Conservation (phyloP, 208 protist genomes). For the Acanthamoeba healyi region DNA sequence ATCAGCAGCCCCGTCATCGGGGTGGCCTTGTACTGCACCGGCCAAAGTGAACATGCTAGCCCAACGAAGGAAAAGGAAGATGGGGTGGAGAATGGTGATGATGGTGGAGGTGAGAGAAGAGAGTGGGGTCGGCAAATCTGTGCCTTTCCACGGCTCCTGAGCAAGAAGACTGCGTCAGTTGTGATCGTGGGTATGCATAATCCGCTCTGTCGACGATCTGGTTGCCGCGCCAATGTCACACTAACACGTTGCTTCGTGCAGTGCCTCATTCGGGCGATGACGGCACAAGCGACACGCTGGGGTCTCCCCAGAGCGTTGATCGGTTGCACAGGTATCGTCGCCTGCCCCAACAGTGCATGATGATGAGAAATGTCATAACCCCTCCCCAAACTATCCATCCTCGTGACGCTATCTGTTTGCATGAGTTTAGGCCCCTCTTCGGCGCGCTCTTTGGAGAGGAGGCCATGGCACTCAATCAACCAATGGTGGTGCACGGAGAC, state of each 20-base stretch:
- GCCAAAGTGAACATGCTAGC: too few relatives aligned
- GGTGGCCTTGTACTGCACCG: constrained; percentile 17
- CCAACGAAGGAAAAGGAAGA: not conserved
- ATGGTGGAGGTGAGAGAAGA: not conserved
- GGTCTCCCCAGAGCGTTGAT: too few relatives aligned
- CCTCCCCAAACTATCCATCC: not conserved
- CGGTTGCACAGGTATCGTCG: too few relatives aligned
- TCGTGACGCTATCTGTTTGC: not conserved
- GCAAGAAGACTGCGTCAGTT: not conserved
- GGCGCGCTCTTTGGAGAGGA: constrained; percentile 27
- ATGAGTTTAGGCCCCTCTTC: not conserved
- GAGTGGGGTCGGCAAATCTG: not conserved
- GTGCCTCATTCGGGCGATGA: not conserved
- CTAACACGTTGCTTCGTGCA: too few relatives aligned
- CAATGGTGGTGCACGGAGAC: constrained; percentile 42
- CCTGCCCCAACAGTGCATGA: too few relatives aligned
- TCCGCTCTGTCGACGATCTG: not conserved
- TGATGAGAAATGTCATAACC: too few relatives aligned
- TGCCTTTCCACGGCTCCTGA: not conserved
- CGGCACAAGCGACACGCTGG: too few relatives aligned
- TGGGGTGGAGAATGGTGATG: not conserved
- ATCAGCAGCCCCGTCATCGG: constrained; percentile 4
- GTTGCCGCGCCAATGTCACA: too few relatives aligned
- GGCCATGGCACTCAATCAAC: not conserved
- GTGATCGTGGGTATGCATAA: not conserved